Conservation (phyloP, 2,329 filamentous ascomycete genomes). For the Aspergillus sp. region DNA sequence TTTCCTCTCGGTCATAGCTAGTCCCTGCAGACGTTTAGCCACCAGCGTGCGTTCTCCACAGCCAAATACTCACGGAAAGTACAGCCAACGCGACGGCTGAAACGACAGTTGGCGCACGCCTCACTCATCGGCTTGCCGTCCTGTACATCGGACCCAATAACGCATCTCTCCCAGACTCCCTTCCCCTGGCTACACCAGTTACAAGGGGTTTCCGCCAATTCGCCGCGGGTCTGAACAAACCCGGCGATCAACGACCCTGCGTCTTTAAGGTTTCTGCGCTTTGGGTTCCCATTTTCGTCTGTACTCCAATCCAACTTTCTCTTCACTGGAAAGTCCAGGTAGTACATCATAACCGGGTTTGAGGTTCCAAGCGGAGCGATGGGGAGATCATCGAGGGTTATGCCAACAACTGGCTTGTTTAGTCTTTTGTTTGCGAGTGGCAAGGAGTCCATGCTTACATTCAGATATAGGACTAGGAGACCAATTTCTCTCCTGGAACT, state of each 20-base stretch:
- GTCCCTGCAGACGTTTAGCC: background rate
- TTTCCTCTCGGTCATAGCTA: background rate
- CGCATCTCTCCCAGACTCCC: background rate
- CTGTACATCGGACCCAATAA: background rate
- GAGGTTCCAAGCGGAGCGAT: background rate
- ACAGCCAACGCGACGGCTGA: background rate
- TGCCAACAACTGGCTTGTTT: background rate
- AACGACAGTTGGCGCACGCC: background rate
- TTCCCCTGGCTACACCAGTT: background rate
- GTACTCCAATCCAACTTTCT: background rate
- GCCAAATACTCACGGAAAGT: background rate
- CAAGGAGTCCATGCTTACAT: background rate
- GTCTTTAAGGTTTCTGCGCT: background rate
- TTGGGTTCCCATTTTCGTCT: background rate
- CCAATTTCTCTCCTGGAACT: too few species aligned
- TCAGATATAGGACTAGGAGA: background rate
- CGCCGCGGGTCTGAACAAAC: background rate
- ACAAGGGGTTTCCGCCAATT: background rate
- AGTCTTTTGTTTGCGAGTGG: background rate
- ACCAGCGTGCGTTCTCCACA: background rate
- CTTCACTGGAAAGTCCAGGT: background rate
- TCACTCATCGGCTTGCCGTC: background rate
- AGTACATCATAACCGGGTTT: background rate
- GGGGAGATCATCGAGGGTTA: background rate
- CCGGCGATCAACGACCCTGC: background rate